A percentile compares a stretch with the other conserved stretches of the same genome.
Conservation (phyloP, 805 yeast species). For the Saturnispora halmiae region DNA sequence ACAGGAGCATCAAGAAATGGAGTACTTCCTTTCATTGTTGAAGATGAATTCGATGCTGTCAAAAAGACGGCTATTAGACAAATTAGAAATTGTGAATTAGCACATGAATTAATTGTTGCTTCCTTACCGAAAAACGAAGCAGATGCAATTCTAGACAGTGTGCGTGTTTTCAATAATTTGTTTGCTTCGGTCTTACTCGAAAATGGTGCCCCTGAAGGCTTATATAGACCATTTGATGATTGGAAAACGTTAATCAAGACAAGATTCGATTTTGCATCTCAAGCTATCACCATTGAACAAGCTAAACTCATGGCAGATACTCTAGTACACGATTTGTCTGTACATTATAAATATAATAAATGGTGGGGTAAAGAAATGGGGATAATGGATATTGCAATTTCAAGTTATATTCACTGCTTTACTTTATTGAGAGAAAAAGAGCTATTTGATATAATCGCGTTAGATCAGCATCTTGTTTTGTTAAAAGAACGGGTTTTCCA, state of each 20-base stretch:
- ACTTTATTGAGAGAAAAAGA: neutral
- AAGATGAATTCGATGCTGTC: slow-evolving; percentile 29
- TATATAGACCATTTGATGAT: neutral
- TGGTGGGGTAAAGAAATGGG: slow-evolving; percentile 5
- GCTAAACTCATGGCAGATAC: neutral
- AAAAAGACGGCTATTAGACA: slow-evolving; percentile 2
- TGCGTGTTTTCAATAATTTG: neutral
- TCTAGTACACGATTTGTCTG: neutral
- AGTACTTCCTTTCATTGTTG: slow-evolving; percentile 49
- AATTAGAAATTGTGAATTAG: slow-evolving; percentile 5
- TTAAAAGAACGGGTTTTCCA: slow-evolving; percentile 7
- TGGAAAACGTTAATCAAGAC: slow-evolving; percentile 4
- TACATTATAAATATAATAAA: neutral
- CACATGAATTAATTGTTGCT: slow-evolving; percentile 2
- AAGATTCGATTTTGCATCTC: neutral
- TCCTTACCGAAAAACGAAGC: neutral
- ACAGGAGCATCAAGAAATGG: slow-evolving; percentile 41
- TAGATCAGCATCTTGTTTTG: neutral
- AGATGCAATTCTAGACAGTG: neutral
- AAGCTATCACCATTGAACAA: neutral
- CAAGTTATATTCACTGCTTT: slow-evolving; percentile 1
- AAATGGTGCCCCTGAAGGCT: neutral
- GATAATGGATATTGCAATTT: slow-evolving; percentile 4
- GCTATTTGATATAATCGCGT: slow-evolving; percentile 4
- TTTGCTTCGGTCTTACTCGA: neutral